phyloP scores from a whole-genome alignment of 257 asterid species.

The Solanum phureja region DNA sequence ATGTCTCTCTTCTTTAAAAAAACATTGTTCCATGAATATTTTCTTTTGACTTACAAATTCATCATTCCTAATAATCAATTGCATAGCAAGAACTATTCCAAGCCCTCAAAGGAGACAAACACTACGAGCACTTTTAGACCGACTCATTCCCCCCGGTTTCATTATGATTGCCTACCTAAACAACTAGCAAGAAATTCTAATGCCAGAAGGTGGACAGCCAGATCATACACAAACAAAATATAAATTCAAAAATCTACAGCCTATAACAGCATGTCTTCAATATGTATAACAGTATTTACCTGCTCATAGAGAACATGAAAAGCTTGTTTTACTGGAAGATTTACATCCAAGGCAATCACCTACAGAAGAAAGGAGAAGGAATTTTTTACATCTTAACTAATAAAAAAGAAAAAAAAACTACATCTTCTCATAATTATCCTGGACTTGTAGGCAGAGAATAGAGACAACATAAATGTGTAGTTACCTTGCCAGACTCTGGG shows the following conservation, averaged over 20 bases:
- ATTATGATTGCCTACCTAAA: background rate
- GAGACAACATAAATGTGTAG: background rate
- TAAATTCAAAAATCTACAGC: background rate
- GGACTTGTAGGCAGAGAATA: background rate
- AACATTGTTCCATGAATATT: background rate
- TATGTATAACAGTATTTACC: constrained; percentile 22
- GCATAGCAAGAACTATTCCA: background rate
- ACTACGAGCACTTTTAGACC: background rate
- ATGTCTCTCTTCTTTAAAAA: background rate
- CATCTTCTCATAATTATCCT: background rate
- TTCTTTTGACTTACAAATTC: background rate
- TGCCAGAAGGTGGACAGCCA: background rate
- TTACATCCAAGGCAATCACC: constrained; percentile 69
- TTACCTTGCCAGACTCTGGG: constrained; percentile 84
- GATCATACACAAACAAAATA: background rate
- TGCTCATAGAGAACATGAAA: constrained; percentile 73
- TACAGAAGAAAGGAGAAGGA: constrained; percentile 10
- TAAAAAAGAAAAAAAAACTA: background rate
- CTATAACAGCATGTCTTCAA: background rate
- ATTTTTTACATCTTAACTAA: background rate
- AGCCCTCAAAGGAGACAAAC: background rate
- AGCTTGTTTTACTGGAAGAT: constrained; percentile 72
- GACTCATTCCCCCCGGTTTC: background rate
- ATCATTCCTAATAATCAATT: background rate
- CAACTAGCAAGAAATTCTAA: background rate